These are phyloP conservation scores for Trametes versicolor DNA, from an alignment of 1,284 basidiomycete species.

Conservation along the genomic window DNA sequence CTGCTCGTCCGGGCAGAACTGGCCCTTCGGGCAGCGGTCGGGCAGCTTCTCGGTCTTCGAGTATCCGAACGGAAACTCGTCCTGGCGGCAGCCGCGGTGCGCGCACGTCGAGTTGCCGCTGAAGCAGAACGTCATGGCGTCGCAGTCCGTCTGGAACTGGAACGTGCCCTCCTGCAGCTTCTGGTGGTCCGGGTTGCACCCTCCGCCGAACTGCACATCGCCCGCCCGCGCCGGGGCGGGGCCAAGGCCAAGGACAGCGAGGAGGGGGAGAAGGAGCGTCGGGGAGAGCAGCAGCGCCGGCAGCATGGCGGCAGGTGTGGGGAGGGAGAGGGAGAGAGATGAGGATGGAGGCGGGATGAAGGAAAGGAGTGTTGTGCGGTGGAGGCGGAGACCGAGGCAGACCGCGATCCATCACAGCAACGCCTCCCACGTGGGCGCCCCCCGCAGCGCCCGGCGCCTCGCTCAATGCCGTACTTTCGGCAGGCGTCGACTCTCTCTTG, in stretches of 20 bases:
- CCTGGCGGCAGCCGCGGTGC: slow-evolving; percentile 75
- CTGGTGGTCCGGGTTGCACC: slow-evolving; percentile 65
- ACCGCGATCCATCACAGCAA: slow-evolving; percentile 17
- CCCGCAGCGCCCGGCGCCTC: no score
- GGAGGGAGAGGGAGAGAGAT: slow-evolving; percentile 2
- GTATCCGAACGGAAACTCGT: slow-evolving; percentile 83
- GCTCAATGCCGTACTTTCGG: neutral
- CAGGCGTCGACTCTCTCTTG: neutral
- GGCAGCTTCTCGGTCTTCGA: slow-evolving; percentile 58
- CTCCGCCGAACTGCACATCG: slow-evolving; percentile 52
- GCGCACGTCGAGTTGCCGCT: slow-evolving; percentile 63
- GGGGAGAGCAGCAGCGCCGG: slow-evolving; percentile 47
- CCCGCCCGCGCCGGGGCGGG: slow-evolving; percentile 49
- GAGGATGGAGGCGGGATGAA: slow-evolving; percentile 9
- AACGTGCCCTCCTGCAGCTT: slow-evolving; percentile 79
- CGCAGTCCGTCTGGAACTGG: slow-evolving; percentile 83
- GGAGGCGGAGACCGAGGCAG: slow-evolving; percentile 8
- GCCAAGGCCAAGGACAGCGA: slow-evolving; percentile 30
- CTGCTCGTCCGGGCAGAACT: slow-evolving; percentile 89
- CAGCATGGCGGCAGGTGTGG: slow-evolving; percentile 22
- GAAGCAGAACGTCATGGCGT: slow-evolving; percentile 72
- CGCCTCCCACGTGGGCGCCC: slow-evolving; percentile 15
- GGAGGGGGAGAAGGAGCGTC: slow-evolving; percentile 52
- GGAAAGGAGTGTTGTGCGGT: slow-evolving; percentile 22
- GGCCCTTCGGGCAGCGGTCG: slow-evolving; percentile 63